Evolutionary conservation across 352 stramenopile genomes (phyloP).

Genomic region (Phytophthora parvispora): DNA sequence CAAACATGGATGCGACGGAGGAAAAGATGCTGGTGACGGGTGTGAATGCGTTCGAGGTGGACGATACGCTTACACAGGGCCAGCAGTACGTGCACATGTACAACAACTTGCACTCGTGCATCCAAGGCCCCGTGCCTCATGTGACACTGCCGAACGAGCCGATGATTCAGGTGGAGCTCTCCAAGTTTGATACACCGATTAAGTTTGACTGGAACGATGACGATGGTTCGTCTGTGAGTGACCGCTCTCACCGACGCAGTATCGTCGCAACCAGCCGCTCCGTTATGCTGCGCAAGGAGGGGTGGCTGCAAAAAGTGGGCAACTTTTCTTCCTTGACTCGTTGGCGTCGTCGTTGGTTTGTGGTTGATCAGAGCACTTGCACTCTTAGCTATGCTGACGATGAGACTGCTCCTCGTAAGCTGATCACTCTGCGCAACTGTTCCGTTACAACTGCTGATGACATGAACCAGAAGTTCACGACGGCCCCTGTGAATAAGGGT

Average conservation of each 20-base stretch:
- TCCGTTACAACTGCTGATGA: slow-evolving; percentile 73
- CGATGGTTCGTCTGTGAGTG: slow-evolving; percentile 15
- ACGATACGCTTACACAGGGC: slow-evolving; percentile 69
- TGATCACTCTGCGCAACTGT: slow-evolving; percentile 73
- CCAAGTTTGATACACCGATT: slow-evolving; percentile 57
- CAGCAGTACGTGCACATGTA: slow-evolving; percentile 72
- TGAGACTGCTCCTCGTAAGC: slow-evolving; percentile 57
- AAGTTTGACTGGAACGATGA: slow-evolving; percentile 76
- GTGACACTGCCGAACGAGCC: slow-evolving; percentile 68
- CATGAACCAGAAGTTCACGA: slow-evolving; percentile 91
- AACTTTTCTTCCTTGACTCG: slow-evolving; percentile 67
- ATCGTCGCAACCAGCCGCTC: slow-evolving; percentile 28
- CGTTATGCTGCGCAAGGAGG: slow-evolving; percentile 71
- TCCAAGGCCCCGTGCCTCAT: slow-evolving; percentile 73
- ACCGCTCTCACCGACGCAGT: slow-evolving; percentile 28
- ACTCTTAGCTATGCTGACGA: slow-evolving; percentile 82
- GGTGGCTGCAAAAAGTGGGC: slow-evolving; percentile 83
- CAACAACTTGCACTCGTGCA: slow-evolving; percentile 78
- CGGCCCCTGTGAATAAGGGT: slow-evolving; percentile 86
- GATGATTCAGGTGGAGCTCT: slow-evolving; percentile 74
- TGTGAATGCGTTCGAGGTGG: slow-evolving; percentile 84
- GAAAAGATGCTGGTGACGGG: slow-evolving; percentile 81
- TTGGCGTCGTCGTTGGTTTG: slow-evolving; percentile 80
- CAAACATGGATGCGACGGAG: slow-evolving; percentile 36
- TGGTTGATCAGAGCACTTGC: slow-evolving; percentile 74